phyloP scores from a whole-genome alignment of 768 basidiomycete genomes.

The Dacryopinax spathularia region DNA sequence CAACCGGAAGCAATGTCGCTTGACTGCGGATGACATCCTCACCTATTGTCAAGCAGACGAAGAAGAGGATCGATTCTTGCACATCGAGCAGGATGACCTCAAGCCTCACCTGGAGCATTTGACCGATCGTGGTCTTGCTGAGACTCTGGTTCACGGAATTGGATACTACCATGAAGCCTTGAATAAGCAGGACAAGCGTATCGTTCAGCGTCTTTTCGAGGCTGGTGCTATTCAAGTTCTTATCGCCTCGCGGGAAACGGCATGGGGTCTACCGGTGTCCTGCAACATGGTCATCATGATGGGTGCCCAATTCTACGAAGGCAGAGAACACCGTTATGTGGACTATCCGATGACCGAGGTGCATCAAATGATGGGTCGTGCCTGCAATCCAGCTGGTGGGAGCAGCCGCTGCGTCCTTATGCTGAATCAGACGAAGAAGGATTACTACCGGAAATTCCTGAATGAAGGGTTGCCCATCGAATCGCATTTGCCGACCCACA shows the following conservation, averaged over 20 bases:
- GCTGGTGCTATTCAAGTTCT: conserved; percentile 90
- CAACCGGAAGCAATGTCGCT: conserved; percentile 81
- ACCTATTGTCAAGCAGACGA: conserved; percentile 81
- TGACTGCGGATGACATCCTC: conserved; percentile 83
- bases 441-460: conserved; percentile 98
- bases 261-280: conserved; percentile 87
- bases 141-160: conserved; percentile 76
- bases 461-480: conserved; percentile 96
- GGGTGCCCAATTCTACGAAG: conserved; percentile 96
- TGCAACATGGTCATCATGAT: conserved; percentile 98
- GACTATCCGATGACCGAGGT: conserved; percentile 99
- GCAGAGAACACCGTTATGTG: conserved; percentile 93
- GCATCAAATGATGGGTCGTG: conserved; percentile 98
- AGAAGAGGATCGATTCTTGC: conserved; percentile 72
- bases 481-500: conserved; percentile 77
- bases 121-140: conserved; percentile 55
- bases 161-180: conserved; percentile 94
- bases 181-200: conserved; percentile 79
- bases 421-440: conserved; percentile 95
- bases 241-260: conserved; percentile 90
- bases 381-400: conserved; percentile 86
- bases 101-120: conserved; percentile 81
- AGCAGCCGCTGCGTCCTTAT: conserved; percentile 89
- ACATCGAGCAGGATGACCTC: conserved; percentile 68
- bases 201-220: conserved; percentile 83